Percentiles rank a stretch among this genome's conserved stretches.
Conservation (phyloP, 2,329 filamentous ascomycete species). For the Clonostachys rosea region DNA sequence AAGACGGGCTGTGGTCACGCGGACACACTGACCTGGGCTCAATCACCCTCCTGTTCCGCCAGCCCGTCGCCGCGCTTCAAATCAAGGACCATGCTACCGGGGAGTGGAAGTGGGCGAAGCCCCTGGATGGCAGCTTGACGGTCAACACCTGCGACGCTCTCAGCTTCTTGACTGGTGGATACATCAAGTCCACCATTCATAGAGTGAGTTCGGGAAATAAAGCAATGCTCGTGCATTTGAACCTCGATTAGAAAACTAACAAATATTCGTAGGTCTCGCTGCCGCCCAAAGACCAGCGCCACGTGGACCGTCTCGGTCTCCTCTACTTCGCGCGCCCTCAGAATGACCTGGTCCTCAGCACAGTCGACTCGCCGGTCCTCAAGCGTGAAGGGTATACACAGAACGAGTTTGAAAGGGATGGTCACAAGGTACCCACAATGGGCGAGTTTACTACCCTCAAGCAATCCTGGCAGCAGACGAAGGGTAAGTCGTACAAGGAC, state of each 20-base stretch:
- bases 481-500: constrained; percentile 13
- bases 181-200: constrained; percentile 36
- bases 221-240: too few species aligned
- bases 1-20: constrained; percentile 32
- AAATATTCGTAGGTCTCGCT: constrained; percentile 19
- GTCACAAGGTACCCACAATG: constrained; percentile 23
- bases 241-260: too few species aligned
- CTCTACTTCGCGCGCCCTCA: constrained; percentile 44
- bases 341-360: constrained; percentile 28
- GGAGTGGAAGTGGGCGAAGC: constrained; percentile 44
- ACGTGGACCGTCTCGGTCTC: constrained; percentile 41
- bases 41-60: constrained; percentile 52
- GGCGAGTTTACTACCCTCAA: constrained; percentile 28
- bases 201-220: constrained; percentile 11
- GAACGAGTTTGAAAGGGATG: constrained; percentile 29
- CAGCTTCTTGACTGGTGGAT: constrained; percentile 41
- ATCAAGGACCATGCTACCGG: constrained; percentile 39
- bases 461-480: constrained; percentile 29
- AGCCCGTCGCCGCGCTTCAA: constrained; percentile 53
- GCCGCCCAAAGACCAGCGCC: constrained; percentile 31
- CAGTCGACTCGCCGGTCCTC: constrained; percentile 29
- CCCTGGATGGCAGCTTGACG: constrained; percentile 43
- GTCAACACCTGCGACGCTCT: constrained; percentile 46
- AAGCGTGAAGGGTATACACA: constrained; percentile 20
- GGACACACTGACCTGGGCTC: constrained; percentile 55